A percentile compares a stretch with the other conserved stretches of the same genome.
Conservation (phyloP, 495 filamentous ascomycete species). For the Neurospora cerealis region DNA sequence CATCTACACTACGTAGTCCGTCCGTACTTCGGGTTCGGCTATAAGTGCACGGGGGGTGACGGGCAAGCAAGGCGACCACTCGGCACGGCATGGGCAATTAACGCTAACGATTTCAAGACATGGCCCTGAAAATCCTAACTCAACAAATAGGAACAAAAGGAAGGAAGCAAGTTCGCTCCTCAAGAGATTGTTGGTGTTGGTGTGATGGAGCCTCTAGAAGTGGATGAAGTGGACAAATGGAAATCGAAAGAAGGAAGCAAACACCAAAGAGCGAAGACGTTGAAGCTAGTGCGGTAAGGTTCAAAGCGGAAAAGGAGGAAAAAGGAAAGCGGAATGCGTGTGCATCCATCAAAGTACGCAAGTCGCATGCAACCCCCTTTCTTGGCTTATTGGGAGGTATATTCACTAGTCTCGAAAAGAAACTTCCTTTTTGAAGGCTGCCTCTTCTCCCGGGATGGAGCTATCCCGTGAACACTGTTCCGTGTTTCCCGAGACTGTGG, state of each 20-base stretch:
- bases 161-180: too few relatives aligned
- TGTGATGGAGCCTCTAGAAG: background rate
- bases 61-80: background rate
- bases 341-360: background rate
- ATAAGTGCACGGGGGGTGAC: background rate
- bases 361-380: background rate
- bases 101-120: background rate
- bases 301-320: background rate
- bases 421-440: background rate
- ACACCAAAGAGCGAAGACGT: background rate
- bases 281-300: constrained; percentile 2
- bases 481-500: constrained; percentile 9
- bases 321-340: background rate
- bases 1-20: background rate
- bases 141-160: background rate
- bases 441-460: background rate
- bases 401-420: background rate
- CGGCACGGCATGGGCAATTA: background rate
- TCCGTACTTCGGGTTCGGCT: background rate
- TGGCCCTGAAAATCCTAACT: background rate
- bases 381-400: background rate
- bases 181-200: too few relatives aligned
- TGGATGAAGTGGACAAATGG: background rate
- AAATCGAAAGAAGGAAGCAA: background rate
- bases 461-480: background rate